A percentile compares a stretch with the other conserved stretches of the same genome.
These are phyloP conservation scores for Eimeria necatrix DNA, from an alignment of 169 alveolate species.

Conservation along the genomic window DNA sequence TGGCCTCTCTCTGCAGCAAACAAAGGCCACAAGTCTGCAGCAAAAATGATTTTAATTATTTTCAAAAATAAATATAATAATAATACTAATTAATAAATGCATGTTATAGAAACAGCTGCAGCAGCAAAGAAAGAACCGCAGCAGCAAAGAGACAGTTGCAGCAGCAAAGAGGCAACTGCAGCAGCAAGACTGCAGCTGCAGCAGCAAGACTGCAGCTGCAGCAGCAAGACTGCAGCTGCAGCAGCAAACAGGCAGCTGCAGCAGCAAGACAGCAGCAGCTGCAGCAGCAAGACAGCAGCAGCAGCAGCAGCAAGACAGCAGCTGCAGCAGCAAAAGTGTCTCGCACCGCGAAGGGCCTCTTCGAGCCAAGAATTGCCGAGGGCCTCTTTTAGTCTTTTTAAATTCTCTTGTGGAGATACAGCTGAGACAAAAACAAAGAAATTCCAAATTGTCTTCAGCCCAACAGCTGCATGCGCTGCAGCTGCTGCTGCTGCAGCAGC, in stretches of 20 bases:
- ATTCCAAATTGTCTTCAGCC: not conserved
- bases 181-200: too few relatives aligned
- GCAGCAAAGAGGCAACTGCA: too few relatives aligned
- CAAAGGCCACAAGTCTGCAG: too few relatives aligned
- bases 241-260: not conserved
- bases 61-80: too few relatives aligned
- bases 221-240: not conserved
- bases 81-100: too few relatives aligned
- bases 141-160: too few relatives aligned
- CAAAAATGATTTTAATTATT: too few relatives aligned
- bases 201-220: not conserved
- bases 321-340: not conserved
- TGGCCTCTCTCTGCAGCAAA: slow-evolving; percentile 26
- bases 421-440: not conserved
- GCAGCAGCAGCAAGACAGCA: not conserved
- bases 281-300: not conserved
- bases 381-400: slow-evolving; percentile 1
- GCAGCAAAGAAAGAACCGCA: too few relatives aligned
- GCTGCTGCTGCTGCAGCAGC: not conserved
- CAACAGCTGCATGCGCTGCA: not conserved
- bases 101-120: too few relatives aligned
- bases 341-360: not conserved
- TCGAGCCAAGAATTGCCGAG: not conserved
- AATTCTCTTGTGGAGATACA: not conserved
- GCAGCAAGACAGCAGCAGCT: not conserved